phyloP scores from a whole-genome alignment of 768 basidiomycete species.

The Rhodotorula taiwanensis region DNA sequence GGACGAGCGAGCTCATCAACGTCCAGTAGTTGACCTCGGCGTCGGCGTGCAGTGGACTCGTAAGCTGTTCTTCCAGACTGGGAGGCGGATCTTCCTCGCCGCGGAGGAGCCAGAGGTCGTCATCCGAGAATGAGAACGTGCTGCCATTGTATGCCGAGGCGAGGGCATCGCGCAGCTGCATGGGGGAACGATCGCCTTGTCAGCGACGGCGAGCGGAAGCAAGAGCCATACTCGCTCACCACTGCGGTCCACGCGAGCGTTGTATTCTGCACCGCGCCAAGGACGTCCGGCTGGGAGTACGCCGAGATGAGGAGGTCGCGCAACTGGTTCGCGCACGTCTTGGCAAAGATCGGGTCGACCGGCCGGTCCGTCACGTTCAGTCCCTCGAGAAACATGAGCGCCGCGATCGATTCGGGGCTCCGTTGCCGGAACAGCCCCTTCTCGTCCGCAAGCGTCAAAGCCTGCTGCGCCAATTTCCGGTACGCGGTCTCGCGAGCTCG shows the following conservation, averaged over 20 bases:
- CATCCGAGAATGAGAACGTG: not conserved
- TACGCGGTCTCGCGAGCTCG: not conserved
- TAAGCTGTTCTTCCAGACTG: not conserved
- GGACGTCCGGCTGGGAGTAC: not conserved
- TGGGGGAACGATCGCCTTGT: not conserved
- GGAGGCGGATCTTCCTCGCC: conserved; percentile 5
- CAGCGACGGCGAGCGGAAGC: too few species aligned
- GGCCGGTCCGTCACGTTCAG: too few species aligned
- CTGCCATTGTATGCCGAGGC: not conserved
- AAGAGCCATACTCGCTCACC: not conserved
- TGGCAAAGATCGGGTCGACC: not conserved
- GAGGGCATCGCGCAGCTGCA: conserved; percentile 5
- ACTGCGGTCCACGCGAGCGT: conserved; percentile 1
- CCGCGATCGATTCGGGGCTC: not conserved
- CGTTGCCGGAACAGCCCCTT: not conserved
- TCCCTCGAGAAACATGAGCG: conserved; percentile 1
- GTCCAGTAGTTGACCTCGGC: not conserved
- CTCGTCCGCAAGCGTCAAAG: conserved; percentile 5
- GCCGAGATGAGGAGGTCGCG: not conserved
- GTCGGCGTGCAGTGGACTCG: not conserved
- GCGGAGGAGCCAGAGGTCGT: conserved; percentile 12
- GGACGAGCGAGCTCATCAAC: not conserved
- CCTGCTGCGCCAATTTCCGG: not conserved
- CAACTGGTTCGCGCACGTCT: not conserved
- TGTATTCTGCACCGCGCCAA: not conserved